phyloP scores from a whole-genome alignment of 768 basidiomycete species.

The Cubamyces lactineus region DNA sequence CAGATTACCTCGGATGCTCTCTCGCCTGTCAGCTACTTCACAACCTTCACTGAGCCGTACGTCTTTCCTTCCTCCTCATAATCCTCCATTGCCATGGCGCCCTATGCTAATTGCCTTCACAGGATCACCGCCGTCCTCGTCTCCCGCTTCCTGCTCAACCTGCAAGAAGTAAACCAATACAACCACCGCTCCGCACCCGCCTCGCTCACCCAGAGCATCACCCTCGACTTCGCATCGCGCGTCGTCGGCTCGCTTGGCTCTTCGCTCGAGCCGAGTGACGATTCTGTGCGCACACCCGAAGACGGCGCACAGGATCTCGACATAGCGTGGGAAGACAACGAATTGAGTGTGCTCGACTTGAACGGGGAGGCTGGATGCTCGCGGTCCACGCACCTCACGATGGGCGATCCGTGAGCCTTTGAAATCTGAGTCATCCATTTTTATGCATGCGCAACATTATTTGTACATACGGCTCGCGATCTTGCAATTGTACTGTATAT shows the following conservation, averaged over 20 bases:
- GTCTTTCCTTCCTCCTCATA: not conserved
- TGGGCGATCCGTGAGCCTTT: too few species aligned
- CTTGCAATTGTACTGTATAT: too few species aligned
- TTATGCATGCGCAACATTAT: too few species aligned
- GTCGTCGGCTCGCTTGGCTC: slow-evolving; percentile 4
- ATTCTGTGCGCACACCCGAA: not conserved
- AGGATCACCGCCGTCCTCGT: slow-evolving; percentile 17
- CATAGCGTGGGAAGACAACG: too few species aligned
- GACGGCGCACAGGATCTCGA: too few species aligned
- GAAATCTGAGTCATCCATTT: too few species aligned
- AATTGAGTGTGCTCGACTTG: too few species aligned
- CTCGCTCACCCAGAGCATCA: not conserved
- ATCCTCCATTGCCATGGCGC: not conserved
- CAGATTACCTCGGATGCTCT: slow-evolving; percentile 6
- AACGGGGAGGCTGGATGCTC: too few species aligned
- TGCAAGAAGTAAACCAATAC: slow-evolving; percentile 14
- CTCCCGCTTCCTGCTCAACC: slow-evolving; percentile 17
- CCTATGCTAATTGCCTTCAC: not conserved
- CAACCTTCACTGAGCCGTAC: slow-evolving; percentile 17
- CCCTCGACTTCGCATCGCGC: slow-evolving; percentile 1
- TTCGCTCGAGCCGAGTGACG: not conserved
- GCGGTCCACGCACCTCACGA: too few species aligned
- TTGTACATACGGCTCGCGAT: too few species aligned
- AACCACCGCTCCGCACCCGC: not conserved
- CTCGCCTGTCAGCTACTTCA: slow-evolving; percentile 9